Percentiles rank a stretch among this genome's conserved stretches.
phyloP scores from a whole-genome alignment of 1,139 yeast species.

The Zygotorulaspora mrakii region DNA sequence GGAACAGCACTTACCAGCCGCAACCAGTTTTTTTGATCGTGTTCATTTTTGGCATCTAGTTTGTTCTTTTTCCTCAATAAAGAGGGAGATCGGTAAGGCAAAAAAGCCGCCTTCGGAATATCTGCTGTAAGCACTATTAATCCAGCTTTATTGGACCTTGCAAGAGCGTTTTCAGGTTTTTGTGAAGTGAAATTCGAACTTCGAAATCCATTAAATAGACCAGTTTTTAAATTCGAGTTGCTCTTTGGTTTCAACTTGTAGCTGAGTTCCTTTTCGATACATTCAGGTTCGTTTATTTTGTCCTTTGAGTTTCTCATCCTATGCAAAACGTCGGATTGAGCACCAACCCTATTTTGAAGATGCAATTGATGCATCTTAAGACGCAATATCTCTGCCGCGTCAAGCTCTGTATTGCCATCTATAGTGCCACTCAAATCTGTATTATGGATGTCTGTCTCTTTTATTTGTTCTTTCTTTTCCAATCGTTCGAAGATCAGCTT shows the following conservation, averaged over 20 bases:
- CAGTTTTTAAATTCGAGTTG: conserved; percentile 18
- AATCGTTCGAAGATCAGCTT: conserved; percentile 21
- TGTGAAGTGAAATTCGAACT: conserved; percentile 5
- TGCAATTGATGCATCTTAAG: conserved; percentile 26
- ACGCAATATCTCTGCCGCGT: conserved; percentile 22
- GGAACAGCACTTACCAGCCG: conserved; percentile 27
- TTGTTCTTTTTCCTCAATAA: conserved; percentile 34
- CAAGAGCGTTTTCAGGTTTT: conserved; percentile 9
- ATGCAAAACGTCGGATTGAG: conserved; percentile 12
- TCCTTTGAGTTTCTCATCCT: conserved; percentile 10
- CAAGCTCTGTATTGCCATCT: conserved; percentile 17
- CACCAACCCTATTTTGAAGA: conserved; percentile 19
- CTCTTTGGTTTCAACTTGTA: conserved; percentile 21
- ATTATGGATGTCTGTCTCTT: conserved; percentile 20
- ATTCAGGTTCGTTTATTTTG: conserved; percentile 3
- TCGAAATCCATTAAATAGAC: conserved; percentile 29
- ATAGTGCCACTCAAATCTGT: conserved; percentile 27
- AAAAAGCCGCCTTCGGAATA: conserved; percentile 27
- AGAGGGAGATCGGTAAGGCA: conserved; percentile 38
- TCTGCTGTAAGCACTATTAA: conserved; percentile 22
- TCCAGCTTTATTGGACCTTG: conserved; percentile 22
- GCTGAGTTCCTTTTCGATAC: conserved; percentile 19
- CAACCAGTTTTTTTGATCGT: conserved; percentile 30
- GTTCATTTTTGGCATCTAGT: conserved; percentile 26
- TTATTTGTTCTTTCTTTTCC: conserved; percentile 20